Evolutionary conservation across 164 flowering plant species (phyloP).

Genomic region (Echeveria elegans): DNA sequence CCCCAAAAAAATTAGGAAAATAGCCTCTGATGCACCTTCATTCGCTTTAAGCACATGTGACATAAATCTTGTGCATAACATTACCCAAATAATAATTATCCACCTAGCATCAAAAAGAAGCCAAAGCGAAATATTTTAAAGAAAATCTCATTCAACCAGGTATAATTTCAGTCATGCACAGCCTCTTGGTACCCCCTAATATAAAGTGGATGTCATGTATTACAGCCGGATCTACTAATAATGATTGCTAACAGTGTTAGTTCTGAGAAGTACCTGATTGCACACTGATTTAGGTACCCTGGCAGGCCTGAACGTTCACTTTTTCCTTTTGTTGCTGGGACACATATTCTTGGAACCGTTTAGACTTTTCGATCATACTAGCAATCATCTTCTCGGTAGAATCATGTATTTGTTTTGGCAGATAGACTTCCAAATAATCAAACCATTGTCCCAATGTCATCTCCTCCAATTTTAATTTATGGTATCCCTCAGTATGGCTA

Average conservation of each 20-base stretch:
- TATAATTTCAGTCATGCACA: background rate
- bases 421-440: conserved; percentile 43
- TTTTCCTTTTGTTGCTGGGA: conserved; percentile 32
- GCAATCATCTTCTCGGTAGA: conserved; percentile 42
- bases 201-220: too few species aligned
- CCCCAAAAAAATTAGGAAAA: too few species aligned
- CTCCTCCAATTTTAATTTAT: conserved; percentile 38
- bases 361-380: conserved; percentile 33
- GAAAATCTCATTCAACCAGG: too few species aligned
- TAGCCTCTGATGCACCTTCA: too few species aligned
- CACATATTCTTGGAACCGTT: conserved; percentile 30
- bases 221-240: background rate
- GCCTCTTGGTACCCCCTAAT: too few species aligned
- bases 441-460: conserved; percentile 74
- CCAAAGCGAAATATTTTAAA: too few species aligned
- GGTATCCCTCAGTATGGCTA: conserved; percentile 6
- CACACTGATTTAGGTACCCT: conserved; percentile 6
- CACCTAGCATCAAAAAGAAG: too few species aligned
- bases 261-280: background rate
- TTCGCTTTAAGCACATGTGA: too few species aligned
- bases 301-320: conserved; percentile 18
- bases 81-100: too few species aligned
- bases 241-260: background rate
- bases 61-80: too few species aligned
- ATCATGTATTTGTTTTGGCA: conserved; percentile 48